phyloP scores from a whole-genome alignment of 2,329 filamentous ascomycete species.

The Hymenoscyphus scutula region DNA sequence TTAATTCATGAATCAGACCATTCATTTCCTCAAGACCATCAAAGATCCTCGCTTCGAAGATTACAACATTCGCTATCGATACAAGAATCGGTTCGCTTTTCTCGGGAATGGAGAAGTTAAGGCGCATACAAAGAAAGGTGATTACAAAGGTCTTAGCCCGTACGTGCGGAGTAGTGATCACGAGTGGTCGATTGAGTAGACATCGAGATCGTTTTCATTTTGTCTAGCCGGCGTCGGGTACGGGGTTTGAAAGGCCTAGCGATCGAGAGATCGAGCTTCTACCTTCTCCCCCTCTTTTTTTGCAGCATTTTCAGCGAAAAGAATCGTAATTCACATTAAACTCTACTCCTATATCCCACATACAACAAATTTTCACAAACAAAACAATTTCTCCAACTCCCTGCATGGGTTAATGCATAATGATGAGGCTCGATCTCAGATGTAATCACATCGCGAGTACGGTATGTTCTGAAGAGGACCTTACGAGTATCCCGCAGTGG shows the following conservation, averaged over 20 bases:
- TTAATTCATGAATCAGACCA: slow-evolving; percentile 40
- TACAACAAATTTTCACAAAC: not conserved
- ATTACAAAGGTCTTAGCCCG: slow-evolving; percentile 42
- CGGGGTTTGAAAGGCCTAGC: not conserved
- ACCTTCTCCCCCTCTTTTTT: not conserved
- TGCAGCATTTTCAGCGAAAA: not conserved
- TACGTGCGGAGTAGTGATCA: slow-evolving; percentile 45
- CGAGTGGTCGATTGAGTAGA: slow-evolving; percentile 45
- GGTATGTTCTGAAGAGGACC: not conserved
- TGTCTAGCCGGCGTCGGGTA: not conserved
- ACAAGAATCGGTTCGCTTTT: slow-evolving; percentile 41
- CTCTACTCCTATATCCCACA: not conserved
- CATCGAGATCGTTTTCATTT: not conserved
- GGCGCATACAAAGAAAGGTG: slow-evolving; percentile 39
- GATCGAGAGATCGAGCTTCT: not conserved
- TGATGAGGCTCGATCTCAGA: not conserved
- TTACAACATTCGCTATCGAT: slow-evolving; percentile 42
- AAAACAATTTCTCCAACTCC: not conserved
- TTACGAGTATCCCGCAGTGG: not conserved
- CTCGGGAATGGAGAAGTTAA: slow-evolving; percentile 45
- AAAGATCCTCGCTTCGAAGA: slow-evolving; percentile 43
- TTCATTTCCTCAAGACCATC: slow-evolving; percentile 43
- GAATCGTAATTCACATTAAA: not conserved
- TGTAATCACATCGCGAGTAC: too few relatives aligned
- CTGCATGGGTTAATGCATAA: not conserved